Percentiles rank a stretch among this genome's conserved stretches.
Conservation (phyloP, 495 filamentous ascomycete genomes). For the Tuber brumale region DNA sequence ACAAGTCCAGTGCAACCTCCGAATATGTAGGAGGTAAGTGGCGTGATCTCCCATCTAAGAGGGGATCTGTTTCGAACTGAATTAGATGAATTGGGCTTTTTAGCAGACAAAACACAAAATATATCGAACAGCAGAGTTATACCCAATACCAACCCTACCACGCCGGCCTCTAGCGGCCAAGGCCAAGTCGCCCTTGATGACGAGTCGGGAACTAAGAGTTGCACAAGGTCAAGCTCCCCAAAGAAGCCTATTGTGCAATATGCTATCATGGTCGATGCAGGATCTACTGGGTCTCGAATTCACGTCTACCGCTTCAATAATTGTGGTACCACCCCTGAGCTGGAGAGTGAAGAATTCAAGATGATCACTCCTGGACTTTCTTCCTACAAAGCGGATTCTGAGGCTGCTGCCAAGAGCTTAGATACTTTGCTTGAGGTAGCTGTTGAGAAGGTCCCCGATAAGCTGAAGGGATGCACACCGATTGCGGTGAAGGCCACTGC, state of each 20-base stretch:
- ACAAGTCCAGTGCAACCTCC: slow-evolving; percentile 35
- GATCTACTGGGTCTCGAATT: slow-evolving; percentile 93
- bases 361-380: slow-evolving; percentile 81
- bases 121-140: slow-evolving; percentile 2
- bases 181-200: slow-evolving; percentile 55
- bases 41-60: slow-evolving; percentile 31
- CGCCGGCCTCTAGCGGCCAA: slow-evolving; percentile 6
- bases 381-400: slow-evolving; percentile 73
- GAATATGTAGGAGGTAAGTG: slow-evolving; percentile 39
- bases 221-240: slow-evolving; percentile 70
- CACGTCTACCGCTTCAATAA: slow-evolving; percentile 99
- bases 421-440: slow-evolving; percentile 83
- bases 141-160: slow-evolving; percentile 5
- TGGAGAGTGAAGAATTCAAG: slow-evolving; percentile 86
- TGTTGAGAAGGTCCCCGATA: slow-evolving; percentile 72
- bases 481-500: slow-evolving; percentile 96
- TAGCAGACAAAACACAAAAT: neutral
- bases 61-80: slow-evolving; percentile 23
- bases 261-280: slow-evolving; percentile 96
- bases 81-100: slow-evolving; percentile 1
- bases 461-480: slow-evolving; percentile 78
- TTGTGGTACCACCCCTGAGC: slow-evolving; percentile 88
- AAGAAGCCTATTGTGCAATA: slow-evolving; percentile 94
- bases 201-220: slow-evolving; percentile 60
- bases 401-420: slow-evolving; percentile 81